Base-by-base conservation (phyloP, 129 eudicot genomes). In the Ambrosia artemisiifolia region DNA sequence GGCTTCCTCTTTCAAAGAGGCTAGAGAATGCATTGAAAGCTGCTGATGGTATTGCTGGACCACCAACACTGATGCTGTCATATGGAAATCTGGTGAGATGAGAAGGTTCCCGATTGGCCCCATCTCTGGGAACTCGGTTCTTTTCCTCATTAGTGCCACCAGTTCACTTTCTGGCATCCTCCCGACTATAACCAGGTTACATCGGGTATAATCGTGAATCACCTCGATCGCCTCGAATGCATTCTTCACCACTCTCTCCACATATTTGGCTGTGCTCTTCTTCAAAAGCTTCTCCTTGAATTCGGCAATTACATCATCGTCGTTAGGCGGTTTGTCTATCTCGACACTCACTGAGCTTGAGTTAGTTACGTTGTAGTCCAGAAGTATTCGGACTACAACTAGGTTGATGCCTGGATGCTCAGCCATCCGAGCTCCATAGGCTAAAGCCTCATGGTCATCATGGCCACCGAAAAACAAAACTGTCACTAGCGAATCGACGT, bases 321-420 rank as follows among this genome's bases (percentile, higher is more conserved):
- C 97, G 0, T 16, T 34, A 0, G 88, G 65, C 63, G 72, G 70
- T 3, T 82, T 88, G 1, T 73, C 70, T 16, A 87, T 73, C n/a
- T 84, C 88, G 3, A 90, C 53, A 6, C 74, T 72, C 33, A 85
- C 81, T 0, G 82, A 78, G 47, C 38, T 72, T 0, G 84, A 69
- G 44, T 84, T 82, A 3, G 57, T 75, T 4, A 77, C 60, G 8
- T 44, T 65, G 0, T 85, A 76, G 63, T 86, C 91, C 6, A 86
- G 72, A 14, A 78, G 16, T 68, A 94, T 78, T 3, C 92, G 85
- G 13, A 90, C 85, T 14, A 86, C 96, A 0, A 76, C 82, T 24
- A 94, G 68, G 47, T 47, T 88, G 40, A 94, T 86, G n/a, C 99
- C 99, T 0, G 99, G 96, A 76, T 94, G 99, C 81, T 94, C 97